Evolutionary conservation across 352 stramenopile species (phyloP).

Genomic region (Thalassiosira ordinaria): DNA sequence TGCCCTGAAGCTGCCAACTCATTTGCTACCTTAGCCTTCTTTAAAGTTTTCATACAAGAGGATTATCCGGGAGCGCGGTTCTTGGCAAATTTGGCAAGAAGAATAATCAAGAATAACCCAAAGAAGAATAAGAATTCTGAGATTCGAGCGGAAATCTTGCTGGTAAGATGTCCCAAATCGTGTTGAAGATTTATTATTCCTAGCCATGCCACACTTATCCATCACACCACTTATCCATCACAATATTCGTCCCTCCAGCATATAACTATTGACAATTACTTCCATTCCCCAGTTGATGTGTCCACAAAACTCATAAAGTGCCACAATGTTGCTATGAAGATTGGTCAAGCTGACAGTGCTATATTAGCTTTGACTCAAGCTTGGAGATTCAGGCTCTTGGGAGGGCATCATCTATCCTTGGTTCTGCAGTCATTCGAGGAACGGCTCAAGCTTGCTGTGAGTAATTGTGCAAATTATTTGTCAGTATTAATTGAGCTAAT

Average conservation of each 20-base stretch:
- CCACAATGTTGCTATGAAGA: conserved; percentile 15
- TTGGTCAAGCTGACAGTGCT: conserved; percentile 12
- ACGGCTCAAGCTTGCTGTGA: background rate
- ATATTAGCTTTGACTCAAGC: background rate
- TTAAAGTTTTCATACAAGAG: conserved; percentile 9
- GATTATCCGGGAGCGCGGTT: conserved; percentile 11
- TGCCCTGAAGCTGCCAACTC: conserved; percentile 17
- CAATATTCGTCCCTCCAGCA: conserved; percentile 1
- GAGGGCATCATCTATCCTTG: conserved; percentile 27
- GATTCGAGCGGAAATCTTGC: background rate
- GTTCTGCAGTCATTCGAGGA: conserved; percentile 5
- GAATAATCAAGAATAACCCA: conserved; percentile 12
- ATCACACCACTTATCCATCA: no score
- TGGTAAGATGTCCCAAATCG: no score
- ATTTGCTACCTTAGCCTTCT: conserved; percentile 14
- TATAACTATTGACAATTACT: conserved; percentile 31
- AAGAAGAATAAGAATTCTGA: conserved; percentile 8
- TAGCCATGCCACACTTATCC: no score
- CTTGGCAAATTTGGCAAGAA: conserved; percentile 11
- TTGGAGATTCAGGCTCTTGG: conserved; percentile 22
- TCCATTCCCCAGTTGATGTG: background rate
- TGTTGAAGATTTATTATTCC: no score
- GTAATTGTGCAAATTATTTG: no score
- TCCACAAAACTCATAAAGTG: conserved; percentile 1
- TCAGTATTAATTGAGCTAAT: no score